Percentiles rank a stretch among this genome's conserved stretches.
phyloP scores from a whole-genome alignment of 805 yeast genomes.

The Cyberlindnera euphorbiiphila region DNA sequence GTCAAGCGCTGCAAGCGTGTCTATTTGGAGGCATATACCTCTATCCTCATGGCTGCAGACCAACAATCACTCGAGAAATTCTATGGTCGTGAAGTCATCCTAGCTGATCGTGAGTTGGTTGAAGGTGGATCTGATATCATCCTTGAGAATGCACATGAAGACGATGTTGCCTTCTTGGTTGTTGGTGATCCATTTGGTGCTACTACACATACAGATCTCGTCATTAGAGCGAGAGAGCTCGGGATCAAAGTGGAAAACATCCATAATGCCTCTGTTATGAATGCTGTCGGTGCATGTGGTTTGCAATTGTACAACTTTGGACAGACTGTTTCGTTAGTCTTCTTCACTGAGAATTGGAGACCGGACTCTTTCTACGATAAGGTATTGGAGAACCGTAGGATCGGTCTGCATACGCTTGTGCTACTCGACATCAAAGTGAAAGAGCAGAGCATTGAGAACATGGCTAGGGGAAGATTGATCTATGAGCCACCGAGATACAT shows the following conservation, averaged over 20 bases:
- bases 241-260: slow-evolving; percentile 74
- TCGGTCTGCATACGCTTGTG: slow-evolving; percentile 88
- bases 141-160: slow-evolving; percentile 67
- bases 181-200: slow-evolving; percentile 99
- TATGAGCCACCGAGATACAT: slow-evolving; percentile 97
- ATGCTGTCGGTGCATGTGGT: slow-evolving; percentile 98
- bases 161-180: slow-evolving; percentile 89
- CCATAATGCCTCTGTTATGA: slow-evolving; percentile 97
- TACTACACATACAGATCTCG: slow-evolving; percentile 93
- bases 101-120: slow-evolving; percentile 94
- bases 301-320: slow-evolving; percentile 93
- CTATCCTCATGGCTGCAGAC: slow-evolving; percentile 91
- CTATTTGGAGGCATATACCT: slow-evolving; percentile 93
- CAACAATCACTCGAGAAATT: slow-evolving; percentile 69
- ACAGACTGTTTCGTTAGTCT: slow-evolving; percentile 94
- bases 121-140: slow-evolving; percentile 86
- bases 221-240: slow-evolving; percentile 84
- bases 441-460: slow-evolving; percentile 91
- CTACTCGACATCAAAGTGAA: slow-evolving; percentile 92
- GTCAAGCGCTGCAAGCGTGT: slow-evolving; percentile 83
- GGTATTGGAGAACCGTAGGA: slow-evolving; percentile 79
- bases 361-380: slow-evolving; percentile 94
- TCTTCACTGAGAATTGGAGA: slow-evolving; percentile 92
- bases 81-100: slow-evolving; percentile 77
- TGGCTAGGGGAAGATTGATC: slow-evolving; percentile 87